A percentile compares a stretch with the other conserved stretches of the same genome.
These are phyloP conservation scores for Hymenochaete sp. DNA, from an alignment of 1,284 basidiomycete species.

Conservation along the genomic window DNA sequence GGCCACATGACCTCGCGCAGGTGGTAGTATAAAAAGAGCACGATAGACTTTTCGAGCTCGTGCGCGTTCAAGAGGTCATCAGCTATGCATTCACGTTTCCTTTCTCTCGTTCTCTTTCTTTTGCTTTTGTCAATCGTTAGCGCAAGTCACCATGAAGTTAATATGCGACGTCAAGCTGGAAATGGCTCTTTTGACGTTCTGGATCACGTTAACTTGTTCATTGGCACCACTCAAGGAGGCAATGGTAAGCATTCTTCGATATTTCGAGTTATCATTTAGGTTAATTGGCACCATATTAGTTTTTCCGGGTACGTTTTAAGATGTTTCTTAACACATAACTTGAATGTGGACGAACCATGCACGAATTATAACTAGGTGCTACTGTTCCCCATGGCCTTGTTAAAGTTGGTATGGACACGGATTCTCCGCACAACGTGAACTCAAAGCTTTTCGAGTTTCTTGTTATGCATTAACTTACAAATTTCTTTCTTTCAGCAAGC, in stretches of 20 bases:
- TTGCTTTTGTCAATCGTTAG: too few relatives aligned
- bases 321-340: too few relatives aligned
- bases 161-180: too few relatives aligned
- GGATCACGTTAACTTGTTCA: conserved; percentile 17
- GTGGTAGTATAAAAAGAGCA: too few relatives aligned
- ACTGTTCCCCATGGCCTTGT: conserved; percentile 20
- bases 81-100: too few relatives aligned
- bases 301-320: too few relatives aligned
- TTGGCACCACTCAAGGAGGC: conserved; percentile 19
- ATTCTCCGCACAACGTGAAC: conserved; percentile 16
- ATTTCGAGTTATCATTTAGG: conserved; percentile 18
- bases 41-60: too few relatives aligned
- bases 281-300: neutral
- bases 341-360: neutral
- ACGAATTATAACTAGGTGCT: conserved; percentile 7
- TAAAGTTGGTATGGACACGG: conserved; percentile 20
- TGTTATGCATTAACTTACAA: neutral
- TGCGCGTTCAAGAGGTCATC: too few relatives aligned
- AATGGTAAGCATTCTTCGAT: too few relatives aligned
- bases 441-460: neutral
- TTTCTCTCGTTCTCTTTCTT: too few relatives aligned
- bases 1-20: too few relatives aligned
- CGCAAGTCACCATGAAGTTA: too few relatives aligned
- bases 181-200: conserved; percentile 10
- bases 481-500: conserved; percentile 17